Conservation (phyloP, 1,284 basidiomycete genomes). For the Irpex sp. region DNA sequence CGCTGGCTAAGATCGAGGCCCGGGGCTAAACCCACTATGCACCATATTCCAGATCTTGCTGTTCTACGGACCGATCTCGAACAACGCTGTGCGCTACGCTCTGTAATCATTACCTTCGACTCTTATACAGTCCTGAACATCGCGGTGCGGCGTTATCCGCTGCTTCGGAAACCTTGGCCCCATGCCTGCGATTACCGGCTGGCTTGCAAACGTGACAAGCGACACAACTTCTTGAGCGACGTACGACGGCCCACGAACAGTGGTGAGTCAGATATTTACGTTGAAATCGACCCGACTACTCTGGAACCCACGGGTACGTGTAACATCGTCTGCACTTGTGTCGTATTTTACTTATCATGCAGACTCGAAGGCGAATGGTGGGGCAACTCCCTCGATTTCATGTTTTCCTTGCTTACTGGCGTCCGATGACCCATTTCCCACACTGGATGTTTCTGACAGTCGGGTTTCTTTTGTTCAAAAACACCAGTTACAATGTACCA, state of each 20-base stretch:
- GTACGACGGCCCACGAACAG: too few species aligned
- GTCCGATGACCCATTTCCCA: too few species aligned
- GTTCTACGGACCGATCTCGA: not conserved
- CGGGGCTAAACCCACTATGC: not conserved
- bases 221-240: not conserved
- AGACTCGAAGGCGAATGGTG: too few species aligned
- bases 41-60: not conserved
- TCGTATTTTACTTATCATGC: too few species aligned
- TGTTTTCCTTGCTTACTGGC: too few species aligned
- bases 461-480: too few species aligned
- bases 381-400: too few species aligned
- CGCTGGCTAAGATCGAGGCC: not conserved
- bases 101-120: not conserved
- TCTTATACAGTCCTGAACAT: not conserved
- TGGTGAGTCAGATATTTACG: not conserved
- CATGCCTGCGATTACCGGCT: not conserved
- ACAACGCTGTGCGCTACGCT: not conserved
- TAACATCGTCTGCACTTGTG: too few species aligned
- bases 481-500: too few species aligned
- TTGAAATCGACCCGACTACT: not conserved
- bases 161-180: not conserved
- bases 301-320: not conserved
- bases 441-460: too few species aligned
- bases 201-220: not conserved
- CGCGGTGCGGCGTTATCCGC: not conserved